Evolutionary conservation across 306 rosid genomes (phyloP).

Genomic region (Sophora flavescens): DNA sequence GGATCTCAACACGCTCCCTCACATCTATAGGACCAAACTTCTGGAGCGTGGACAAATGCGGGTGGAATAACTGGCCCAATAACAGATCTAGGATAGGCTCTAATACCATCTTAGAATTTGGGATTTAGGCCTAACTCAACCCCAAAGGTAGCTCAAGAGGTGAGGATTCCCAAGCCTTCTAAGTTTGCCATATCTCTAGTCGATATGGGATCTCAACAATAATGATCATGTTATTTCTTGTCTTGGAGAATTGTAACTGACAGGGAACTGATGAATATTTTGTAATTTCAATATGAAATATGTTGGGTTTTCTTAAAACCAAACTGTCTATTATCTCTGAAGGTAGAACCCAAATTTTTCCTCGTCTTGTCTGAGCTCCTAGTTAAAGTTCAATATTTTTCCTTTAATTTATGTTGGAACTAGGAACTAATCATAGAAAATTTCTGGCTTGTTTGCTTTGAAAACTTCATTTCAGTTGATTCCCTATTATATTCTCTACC

Average conservation of each 20-base stretch:
- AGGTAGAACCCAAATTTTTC: slow-evolving; percentile 4
- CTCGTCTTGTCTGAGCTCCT: slow-evolving; percentile 23
- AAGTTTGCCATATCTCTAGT: too few species aligned
- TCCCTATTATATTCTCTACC: neutral
- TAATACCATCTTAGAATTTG: too few species aligned
- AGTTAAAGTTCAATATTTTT: too few species aligned
- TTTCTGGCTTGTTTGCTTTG: slow-evolving; percentile 20
- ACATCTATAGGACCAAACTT: too few species aligned
- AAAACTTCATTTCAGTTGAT: slow-evolving; percentile 21
- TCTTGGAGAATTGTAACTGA: neutral
- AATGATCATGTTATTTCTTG: neutral
- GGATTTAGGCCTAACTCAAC: too few species aligned
- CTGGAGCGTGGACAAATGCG: too few species aligned
- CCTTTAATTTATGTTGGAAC: slow-evolving; percentile 29
- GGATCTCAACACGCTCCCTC: too few species aligned
- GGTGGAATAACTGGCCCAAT: too few species aligned
- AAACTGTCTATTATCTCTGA: neutral
- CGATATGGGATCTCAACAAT: too few species aligned
- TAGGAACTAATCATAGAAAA: neutral
- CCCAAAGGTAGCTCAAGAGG: too few species aligned
- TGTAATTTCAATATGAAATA: slow-evolving; percentile 4
- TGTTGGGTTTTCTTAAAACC: slow-evolving; percentile 22
- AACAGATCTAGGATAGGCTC: too few species aligned
- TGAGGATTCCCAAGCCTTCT: too few species aligned
- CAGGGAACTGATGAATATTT: slow-evolving; percentile 25